Base-by-base conservation (phyloP, 306 rosid species). In the Carpinus fangiana region DNA sequence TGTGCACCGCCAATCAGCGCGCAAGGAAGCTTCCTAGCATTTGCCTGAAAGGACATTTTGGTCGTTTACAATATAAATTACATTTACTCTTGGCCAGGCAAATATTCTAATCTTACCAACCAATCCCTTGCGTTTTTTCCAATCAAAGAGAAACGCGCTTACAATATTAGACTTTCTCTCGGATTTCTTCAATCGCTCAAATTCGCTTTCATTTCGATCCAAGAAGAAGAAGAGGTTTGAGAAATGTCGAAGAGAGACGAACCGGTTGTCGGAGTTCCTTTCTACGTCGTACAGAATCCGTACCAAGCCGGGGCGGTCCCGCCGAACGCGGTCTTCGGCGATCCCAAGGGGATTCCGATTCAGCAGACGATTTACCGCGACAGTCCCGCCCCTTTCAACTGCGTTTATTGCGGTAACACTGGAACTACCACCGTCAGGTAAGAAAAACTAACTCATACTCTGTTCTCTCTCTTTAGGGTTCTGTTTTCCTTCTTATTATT, bases 371-470 rank as follows among this genome's bases (percentile, higher is more conserved):
- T 94, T 68, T 94, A 64, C 88, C 87, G 93, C 20, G 98, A 94
- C 81, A 94, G 96, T 64, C 94, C 98, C 18, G 98, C 97, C 47
- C 97, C 97, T 14, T 92, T 92, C 86, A 88, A 83, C 75, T 94
- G 98, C 75, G 73, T 43, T 68, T 68, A 82, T 79, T 94, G 98
- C 57, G 89, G 87, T 17, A 77, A 53, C 56, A 69, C 94, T 52
- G 89, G 84, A 21, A 82, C 88, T 51, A 89, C 96, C 41, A 28
- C 55, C 45, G 76, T 92, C 86, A 87, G 85, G 98, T 91, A 14
- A 59, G 4, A n/a, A 59, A 21, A 23, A 57, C 5, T 8, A 23
- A 59, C 23, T 11, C 16, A 4, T 23, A 23, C 16, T n/a, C 20
- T 23, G 65, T 59, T 59, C 31, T 59, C 16, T 7, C 31, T 59